These are phyloP conservation scores for Boletus holoroseus DNA, from an alignment of 1,284 basidiomycete genomes.

Conservation along the genomic window DNA sequence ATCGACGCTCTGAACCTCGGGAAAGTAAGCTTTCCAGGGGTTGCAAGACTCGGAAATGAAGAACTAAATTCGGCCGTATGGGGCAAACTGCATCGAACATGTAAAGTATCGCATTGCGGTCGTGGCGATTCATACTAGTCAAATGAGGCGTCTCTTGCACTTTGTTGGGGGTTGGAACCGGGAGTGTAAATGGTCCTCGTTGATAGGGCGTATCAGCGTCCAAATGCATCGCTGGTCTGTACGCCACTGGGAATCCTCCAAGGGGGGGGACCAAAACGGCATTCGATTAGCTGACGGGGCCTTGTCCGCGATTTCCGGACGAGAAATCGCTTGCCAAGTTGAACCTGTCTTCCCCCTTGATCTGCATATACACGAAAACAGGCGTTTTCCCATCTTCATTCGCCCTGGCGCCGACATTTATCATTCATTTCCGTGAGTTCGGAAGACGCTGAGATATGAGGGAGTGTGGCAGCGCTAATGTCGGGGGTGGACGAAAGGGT, in stretches of 20 bases:
- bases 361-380: not conserved
- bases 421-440: constrained; percentile 8
- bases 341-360: not conserved
- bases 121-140: not conserved
- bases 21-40: not conserved
- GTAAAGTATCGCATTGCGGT: not conserved
- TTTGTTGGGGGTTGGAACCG: not conserved
- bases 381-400: not conserved
- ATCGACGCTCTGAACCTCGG: not conserved
- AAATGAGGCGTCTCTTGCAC: not conserved
- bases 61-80: not conserved
- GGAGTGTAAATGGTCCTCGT: not conserved
- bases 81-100: not conserved
- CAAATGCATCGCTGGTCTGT: not conserved
- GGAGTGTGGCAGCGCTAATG: not conserved
- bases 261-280: not conserved
- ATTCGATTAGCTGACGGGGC: not conserved
- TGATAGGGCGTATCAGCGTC: not conserved
- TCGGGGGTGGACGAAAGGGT: not conserved
- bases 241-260: not conserved
- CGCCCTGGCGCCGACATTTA: not conserved
- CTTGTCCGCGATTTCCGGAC: not conserved
- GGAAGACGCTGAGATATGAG: constrained; percentile 2
- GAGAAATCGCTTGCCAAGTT: not conserved
- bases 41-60: not conserved